Evolutionary conservation across 257 asterid genomes (phyloP), one percentile per base, ranked within the genome.

Genomic region (Jacaranda mimosifolia): DNA sequence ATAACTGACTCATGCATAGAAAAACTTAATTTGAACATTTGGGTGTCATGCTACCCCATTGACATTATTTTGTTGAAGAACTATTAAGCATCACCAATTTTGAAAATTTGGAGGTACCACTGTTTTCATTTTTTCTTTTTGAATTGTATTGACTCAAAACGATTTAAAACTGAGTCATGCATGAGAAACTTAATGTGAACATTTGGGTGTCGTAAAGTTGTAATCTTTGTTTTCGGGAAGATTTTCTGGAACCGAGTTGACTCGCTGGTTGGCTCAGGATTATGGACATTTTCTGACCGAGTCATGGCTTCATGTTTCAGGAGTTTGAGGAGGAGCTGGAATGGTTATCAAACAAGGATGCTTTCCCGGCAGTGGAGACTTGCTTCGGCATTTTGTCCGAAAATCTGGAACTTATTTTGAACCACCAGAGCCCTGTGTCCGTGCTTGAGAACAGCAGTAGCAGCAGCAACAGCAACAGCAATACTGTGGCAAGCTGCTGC

Each of bases 331-430:
- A 88, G 80, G 98, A 92, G 14, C 80, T 94, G 48, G 97, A 92
- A 68, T 92, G 98, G 98, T 68, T 92, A 36, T 91, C 92, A 19
- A 89, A 94, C 88, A 92, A 92, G 85, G 97, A 92, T 7, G 90
- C 98, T 0, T 94, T 94, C 75, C 98, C 97, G 0, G 75, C 88
- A 0, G 90, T 94, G 36, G 98, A 94, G 80, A 88, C 94, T 0
- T 91, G 91, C 83, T 86, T 91, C 13, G 89, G 87, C 56, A 85
- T 88, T 55, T 79, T 90, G 3, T 66, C 86, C 0, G 91, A 86
- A 3, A 82, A 82, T 36, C 92, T 91, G 3, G 82, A 79, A 58
- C 79, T 87, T 4, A 68, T 78, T 0, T 17, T 83, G 75, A 85
- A 77, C 74, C 92, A 82, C 55, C 92, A 85, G 12, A 93, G 98